Evolutionary conservation across 345 rosid species (phyloP), one percentile per base, ranked within the genome.

Genomic region (Kernera saxatilis): DNA sequence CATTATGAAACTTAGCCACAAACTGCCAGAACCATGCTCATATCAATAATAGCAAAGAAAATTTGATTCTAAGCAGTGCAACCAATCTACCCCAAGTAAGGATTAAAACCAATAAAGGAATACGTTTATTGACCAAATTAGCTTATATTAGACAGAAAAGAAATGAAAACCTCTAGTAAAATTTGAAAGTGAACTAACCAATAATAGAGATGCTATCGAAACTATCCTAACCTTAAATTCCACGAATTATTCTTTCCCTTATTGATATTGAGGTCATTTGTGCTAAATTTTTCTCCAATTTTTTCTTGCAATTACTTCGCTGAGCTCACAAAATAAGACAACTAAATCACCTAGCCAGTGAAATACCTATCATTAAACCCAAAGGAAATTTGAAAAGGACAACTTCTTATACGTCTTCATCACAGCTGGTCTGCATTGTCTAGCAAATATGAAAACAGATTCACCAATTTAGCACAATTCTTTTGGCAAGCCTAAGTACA

Each of bases 21-120:
- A 51, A 53, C 44, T n/a, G 69, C 44, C 56, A 64, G 36, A 75
- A 73, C 63, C 75, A 48, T 43, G 49, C 53, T 78, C 69, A 46
- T 13, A n/a, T 45, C 58, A 25, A 46, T 18, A 45, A 73, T 2
- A 73, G 52, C 53, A 37, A 56, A 21, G 33, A 73, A 37, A 60
- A 30, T 6, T 10, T n/a, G 58, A 17, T 22, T 39, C 59, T 27
- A 36, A 48, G 29, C 53, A 67, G 73, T 50, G 68, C 35, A 44
- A 67, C 41, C 51, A 59, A 72, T 33, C 30, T 33, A 17, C 23
- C 58, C 21, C 32, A 50, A 26, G 69, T 66, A 68, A 76, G 45
- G 71, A 37, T 56, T 69, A 25, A 46, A 49, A 70, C 19, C 51
- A 39, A 43, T 8, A 51, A 51, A 60, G 48, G 1, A 36, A 63